Percentiles rank a stretch among this genome's conserved stretches.
Conservation (phyloP, 2,329 filamentous ascomycete genomes). For the Pestalotiopsis sp. region DNA sequence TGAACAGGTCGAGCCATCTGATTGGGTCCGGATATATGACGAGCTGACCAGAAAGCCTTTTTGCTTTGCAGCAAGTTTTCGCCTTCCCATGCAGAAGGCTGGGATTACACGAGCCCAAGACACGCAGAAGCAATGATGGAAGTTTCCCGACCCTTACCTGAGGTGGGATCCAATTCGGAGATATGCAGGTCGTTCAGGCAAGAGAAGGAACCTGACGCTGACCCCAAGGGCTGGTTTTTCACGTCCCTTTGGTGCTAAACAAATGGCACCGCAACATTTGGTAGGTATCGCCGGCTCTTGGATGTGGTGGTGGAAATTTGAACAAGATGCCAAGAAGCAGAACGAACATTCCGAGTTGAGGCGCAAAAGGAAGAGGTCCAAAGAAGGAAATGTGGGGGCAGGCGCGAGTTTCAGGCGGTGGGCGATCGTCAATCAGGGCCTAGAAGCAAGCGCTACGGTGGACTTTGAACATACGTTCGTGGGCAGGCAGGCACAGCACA, state of each 20-base stretch:
- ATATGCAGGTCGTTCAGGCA: background rate
- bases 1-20: background rate
- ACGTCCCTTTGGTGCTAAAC: too few species aligned
- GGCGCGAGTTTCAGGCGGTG: background rate
- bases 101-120: background rate
- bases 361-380: background rate
- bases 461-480: too few species aligned
- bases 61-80: background rate
- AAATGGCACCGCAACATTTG: too few species aligned
- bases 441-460: background rate
- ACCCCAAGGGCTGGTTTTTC: background rate
- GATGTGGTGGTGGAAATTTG: background rate
- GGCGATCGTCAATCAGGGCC: background rate
- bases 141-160: background rate
- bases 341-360: background rate
- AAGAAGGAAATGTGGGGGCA: background rate
- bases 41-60: background rate
- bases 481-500: too few species aligned
- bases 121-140: background rate
- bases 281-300: too few species aligned
- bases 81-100: background rate
- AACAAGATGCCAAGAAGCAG: background rate
- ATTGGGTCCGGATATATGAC: background rate
- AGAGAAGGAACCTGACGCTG: background rate
- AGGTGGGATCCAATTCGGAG: background rate